Evolutionary conservation across 352 stramenopile genomes (phyloP), one percentile per base, ranked within the genome.

Genomic region (Phytophthora ramorum): DNA sequence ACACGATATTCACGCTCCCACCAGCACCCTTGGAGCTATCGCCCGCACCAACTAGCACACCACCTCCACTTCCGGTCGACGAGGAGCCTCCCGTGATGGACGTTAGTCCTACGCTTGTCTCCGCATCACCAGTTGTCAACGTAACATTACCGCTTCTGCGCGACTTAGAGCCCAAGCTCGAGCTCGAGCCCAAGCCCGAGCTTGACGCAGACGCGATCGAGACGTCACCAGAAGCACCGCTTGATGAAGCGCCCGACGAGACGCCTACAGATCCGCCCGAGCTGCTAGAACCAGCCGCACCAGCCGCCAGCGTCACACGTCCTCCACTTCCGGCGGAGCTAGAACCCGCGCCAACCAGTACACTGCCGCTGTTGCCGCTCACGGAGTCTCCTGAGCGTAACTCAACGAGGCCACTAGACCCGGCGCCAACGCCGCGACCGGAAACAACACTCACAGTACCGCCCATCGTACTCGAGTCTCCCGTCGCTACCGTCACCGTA

Each of bases 91-190:
- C 63, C 17, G 49, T 55, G 19, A 71, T 51, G 30, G 56, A 71
- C n/a, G 44, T 58, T 20, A 66, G 44, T 32, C 65, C 65, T 17
- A 73, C 65, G 17, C 17, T 69, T 30, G 47, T 48, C 20, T 73
- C 65, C 34, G 58, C 59, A 17, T 68, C 58, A 16, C 64, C 64
- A 28, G 64, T 63, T 44, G 57, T 49, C 40, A 72, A 22, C n/a
- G 44, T 68, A 19, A 67, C 52, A 38, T 63, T 67, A 37, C 63
- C 63, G 41, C 63, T 66, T 51, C 62, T 56, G 47, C 50, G 63
- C 5, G 44, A 49, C 17, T 66, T 71, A 9, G 34, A 19, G 17
- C n/a, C n/a, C n/a, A n/a, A n/a, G n/a, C n/a, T n/a, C n/a, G n/a
- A n/a, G n/a, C n/a, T n/a, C n/a, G n/a, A n/a, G n/a, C n/a, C n/a